These are phyloP conservation scores for Zopfia rhizophila DNA, from an alignment of 2,329 filamentous ascomycete species.

Conservation along the genomic window DNA sequence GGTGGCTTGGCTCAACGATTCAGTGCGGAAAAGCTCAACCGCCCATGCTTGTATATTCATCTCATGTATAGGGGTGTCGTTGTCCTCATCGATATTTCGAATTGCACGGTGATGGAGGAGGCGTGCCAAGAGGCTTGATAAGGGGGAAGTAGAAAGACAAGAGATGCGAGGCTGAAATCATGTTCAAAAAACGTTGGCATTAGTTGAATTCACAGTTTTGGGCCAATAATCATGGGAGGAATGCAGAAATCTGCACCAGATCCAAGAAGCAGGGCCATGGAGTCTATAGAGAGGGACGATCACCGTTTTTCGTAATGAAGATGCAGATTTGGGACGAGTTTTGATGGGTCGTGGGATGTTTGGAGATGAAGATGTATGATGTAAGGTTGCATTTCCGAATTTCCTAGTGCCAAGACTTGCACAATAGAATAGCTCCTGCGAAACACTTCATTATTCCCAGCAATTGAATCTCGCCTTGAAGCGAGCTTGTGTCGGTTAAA, in stretches of 20 bases:
- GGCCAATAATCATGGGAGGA: too few relatives aligned
- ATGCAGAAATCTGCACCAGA: too few relatives aligned
- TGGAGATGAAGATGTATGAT: background rate
- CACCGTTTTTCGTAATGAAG: slow-evolving; percentile 5
- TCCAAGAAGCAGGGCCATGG: too few relatives aligned
- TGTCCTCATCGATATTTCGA: slow-evolving; percentile 6
- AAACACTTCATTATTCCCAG: background rate
- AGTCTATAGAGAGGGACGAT: slow-evolving; percentile 3
- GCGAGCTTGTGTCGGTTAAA: too few relatives aligned
- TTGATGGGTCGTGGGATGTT: background rate
- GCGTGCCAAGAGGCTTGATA: background rate
- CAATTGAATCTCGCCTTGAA: background rate
- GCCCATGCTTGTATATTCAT: slow-evolving; percentile 18
- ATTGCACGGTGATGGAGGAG: background rate
- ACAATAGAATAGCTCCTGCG: background rate
- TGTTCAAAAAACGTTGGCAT: slow-evolving; percentile 10
- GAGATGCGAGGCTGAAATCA: too few relatives aligned
- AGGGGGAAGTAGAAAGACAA: background rate
- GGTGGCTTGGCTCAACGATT: slow-evolving; percentile 21
- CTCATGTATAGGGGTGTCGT: background rate
- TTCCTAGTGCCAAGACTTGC: background rate
- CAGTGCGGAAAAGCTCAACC: slow-evolving; percentile 37
- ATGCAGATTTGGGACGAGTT: too few relatives aligned
- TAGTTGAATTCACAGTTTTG: too few relatives aligned
- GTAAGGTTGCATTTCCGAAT: background rate